Percentiles rank a stretch among this genome's conserved stretches.
These are phyloP conservation scores for Pseudopyrenochaeta lycopersici DNA, from an alignment of 2,329 filamentous ascomycete genomes.

Conservation along the genomic window DNA sequence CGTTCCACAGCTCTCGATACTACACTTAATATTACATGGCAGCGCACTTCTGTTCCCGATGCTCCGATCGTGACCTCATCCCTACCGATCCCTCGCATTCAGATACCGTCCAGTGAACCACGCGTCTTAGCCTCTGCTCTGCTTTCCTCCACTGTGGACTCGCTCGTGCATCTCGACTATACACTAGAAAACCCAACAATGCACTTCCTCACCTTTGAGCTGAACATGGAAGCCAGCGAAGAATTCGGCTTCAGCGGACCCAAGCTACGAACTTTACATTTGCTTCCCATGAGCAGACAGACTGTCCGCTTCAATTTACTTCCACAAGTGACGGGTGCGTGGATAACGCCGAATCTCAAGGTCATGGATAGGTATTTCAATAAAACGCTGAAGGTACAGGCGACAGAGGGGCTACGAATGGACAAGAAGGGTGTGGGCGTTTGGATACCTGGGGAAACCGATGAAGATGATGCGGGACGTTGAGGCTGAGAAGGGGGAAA, in stretches of 20 bases:
- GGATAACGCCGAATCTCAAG: constrained; percentile 76
- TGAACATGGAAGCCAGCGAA: constrained; percentile 91
- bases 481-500: not conserved
- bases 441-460: constrained; percentile 46
- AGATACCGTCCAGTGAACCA: constrained; percentile 84
- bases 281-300: constrained; percentile 82
- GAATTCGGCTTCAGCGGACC: constrained; percentile 92
- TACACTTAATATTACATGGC: constrained; percentile 80
- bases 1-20: constrained; percentile 78
- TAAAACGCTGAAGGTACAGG: constrained; percentile 82
- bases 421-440: constrained; percentile 63
- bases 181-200: constrained; percentile 56
- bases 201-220: constrained; percentile 92
- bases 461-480: not conserved
- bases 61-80: constrained; percentile 55
- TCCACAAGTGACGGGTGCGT: constrained; percentile 69
- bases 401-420: constrained; percentile 72
- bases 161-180: constrained; percentile 33
- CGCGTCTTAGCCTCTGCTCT: constrained; percentile 72
- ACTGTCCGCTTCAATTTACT: constrained; percentile 78
- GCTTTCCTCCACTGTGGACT: constrained; percentile 38
- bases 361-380: constrained; percentile 94
- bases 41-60: constrained; percentile 58
- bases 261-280: constrained; percentile 80
- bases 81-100: constrained; percentile 80